These are phyloP conservation scores for Oehlia diaphana DNA, from an alignment of 192 early-diverging fungal species.

Conservation along the genomic window DNA sequence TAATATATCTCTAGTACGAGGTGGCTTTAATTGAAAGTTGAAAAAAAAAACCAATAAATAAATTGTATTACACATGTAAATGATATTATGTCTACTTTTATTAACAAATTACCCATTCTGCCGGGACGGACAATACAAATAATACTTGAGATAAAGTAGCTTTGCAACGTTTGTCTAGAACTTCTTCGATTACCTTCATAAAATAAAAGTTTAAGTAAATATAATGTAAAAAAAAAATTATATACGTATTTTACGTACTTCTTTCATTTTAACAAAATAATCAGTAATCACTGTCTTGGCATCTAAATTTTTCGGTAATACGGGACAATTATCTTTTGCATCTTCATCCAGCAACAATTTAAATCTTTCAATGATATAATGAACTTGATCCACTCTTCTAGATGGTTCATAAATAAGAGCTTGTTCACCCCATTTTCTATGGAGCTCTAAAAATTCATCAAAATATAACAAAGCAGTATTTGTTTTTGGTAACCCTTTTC, in stretches of 20 bases:
- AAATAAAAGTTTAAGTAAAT: neutral
- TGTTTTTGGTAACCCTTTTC: conserved; percentile 2
- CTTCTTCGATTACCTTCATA: conserved; percentile 2
- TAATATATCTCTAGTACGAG: conserved; percentile 3
- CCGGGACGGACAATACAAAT: conserved; percentile 9
- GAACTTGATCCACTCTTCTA: neutral
- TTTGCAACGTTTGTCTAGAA: neutral
- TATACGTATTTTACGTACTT: neutral
- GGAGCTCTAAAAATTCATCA: neutral
- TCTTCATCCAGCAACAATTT: conserved; percentile 7
- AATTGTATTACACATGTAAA: neutral
- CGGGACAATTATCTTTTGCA: neutral
- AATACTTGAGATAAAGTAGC: neutral
- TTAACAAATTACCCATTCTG: conserved; percentile 22
- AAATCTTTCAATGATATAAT: conserved; percentile 1
- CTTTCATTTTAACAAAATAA: conserved; percentile 8
- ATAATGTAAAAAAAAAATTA: neutral
- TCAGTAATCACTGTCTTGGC: conserved; percentile 13
- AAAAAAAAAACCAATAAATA: neutral
- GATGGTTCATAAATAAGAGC: conserved; percentile 1
- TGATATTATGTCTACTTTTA: neutral
- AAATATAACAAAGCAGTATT: conserved; percentile 4
- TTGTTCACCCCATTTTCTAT: neutral
- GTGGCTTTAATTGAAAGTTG: neutral
- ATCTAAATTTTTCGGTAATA: neutral